Evolutionary conservation across 2,329 filamentous ascomycete species (phyloP), one percentile per base, ranked within the genome.

Genomic region (Nigrospora osmanthi): DNA sequence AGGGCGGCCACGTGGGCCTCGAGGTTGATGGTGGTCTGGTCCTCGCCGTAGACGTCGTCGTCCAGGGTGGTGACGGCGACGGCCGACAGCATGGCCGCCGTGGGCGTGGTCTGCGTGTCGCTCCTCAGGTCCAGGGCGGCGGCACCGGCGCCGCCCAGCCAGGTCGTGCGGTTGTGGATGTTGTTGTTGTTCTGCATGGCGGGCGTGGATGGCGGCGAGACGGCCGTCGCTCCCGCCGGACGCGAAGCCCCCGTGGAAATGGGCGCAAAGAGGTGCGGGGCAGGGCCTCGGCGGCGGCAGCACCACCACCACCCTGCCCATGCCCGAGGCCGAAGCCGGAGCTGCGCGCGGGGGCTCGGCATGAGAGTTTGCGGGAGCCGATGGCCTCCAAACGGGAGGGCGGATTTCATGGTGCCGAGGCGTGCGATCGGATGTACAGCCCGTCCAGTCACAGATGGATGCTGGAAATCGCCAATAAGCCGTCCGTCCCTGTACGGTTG

Each of bases 1-100:
- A 87, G 71, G 7, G 72, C 60, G 15, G 85, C 82, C 37, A 89
- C 70, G 58, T 81, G 79, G 37, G 71, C 59, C 61, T 90, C 83
- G 40, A 90, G 76, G 31, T 71, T 67, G 45, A 73, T 77, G 11
- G 87, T 90, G 1, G 81, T 85, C 0, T 77, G 71, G 57, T 89
- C 86, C 64, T 88, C 84, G 53, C 71, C 66, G 58, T 83, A 85
- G 47, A 89, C 85, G 60, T 90, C 87, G 64, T 90, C 87, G n/a
- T 83, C 73, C 31, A 90, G 75, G 2, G 83, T 85, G 16, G 80
- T 80, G 44, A 77, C 71, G 48, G 76, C 68, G 54, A 90, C 87
- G 11, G 86, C 83, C 34, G 72, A 64, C 33, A 90, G 76, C 85
- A 90, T 90, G 19, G 80, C 75, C 4, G 71, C 55, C 0, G 82